Evolutionary conservation across 2,329 filamentous ascomycete species (phyloP).

Genomic region (Raffaelea ambrosiae): DNA sequence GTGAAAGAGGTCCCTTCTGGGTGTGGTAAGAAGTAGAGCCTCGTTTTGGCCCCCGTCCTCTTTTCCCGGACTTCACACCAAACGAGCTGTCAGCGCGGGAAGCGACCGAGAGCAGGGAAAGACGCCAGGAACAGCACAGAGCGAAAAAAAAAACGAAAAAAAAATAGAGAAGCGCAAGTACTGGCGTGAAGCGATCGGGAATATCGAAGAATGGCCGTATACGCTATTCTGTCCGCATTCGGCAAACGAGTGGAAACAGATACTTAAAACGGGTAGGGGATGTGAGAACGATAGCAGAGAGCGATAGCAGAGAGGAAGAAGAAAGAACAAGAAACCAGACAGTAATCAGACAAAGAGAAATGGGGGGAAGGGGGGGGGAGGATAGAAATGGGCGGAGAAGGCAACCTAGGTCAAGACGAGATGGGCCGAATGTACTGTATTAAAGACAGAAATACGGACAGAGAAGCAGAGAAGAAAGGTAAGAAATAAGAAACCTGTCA

Average conservation of each 20-base stretch:
- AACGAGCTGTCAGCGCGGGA: neutral
- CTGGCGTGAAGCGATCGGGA: neutral
- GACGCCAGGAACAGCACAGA: constrained; percentile 1
- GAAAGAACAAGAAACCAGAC: neutral
- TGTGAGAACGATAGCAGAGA: neutral
- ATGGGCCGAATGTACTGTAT: too few species aligned
- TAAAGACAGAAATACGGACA: too few species aligned
- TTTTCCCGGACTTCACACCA: neutral
- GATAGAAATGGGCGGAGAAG: neutral
- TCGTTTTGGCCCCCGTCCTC: too few species aligned
- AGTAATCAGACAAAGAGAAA: neutral
- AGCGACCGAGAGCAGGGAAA: neutral
- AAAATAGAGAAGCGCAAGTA: neutral
- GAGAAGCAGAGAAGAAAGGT: too few species aligned
- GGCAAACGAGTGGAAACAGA: neutral
- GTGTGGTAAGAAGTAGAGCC: neutral
- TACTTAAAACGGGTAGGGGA: neutral
- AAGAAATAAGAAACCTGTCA: too few species aligned
- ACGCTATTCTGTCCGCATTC: neutral
- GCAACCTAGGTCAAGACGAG: neutral
- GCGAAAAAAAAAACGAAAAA: neutral
- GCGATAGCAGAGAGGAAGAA: neutral
- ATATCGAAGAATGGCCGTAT: neutral
- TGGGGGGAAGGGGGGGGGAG: neutral
- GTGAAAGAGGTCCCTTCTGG: neutral